A percentile compares a stretch with the other conserved stretches of the same genome.
Conservation (phyloP, 345 rosid genomes). For the Mallotus nudiflorus region DNA sequence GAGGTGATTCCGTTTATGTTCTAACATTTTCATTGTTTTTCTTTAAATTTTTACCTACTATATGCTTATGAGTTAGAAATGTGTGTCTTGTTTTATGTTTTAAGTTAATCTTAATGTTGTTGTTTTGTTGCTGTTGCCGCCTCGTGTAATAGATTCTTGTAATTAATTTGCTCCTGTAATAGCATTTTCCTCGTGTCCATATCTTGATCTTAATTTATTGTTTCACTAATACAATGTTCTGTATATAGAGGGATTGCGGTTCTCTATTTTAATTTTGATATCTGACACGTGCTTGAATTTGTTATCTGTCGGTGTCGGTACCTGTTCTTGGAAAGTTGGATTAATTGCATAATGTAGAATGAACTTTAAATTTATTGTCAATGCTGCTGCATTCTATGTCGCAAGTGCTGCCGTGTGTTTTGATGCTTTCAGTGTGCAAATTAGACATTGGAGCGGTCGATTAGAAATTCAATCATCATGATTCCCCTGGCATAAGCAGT, state of each 20-base stretch:
- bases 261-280: neutral
- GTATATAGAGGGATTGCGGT: neutral
- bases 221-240: neutral
- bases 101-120: neutral
- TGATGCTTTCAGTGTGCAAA: too few species aligned
- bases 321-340: neutral
- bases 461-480: too few species aligned
- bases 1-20: too few species aligned
- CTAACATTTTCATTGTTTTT: too few species aligned
- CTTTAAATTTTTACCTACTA: too few species aligned
- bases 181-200: neutral
- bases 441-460: too few species aligned
- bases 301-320: neutral
- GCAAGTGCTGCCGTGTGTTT: too few species aligned
- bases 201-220: too few species aligned
- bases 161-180: neutral
- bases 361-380: neutral
- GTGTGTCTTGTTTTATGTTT: too few species aligned
- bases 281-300: neutral
- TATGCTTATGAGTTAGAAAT: too few species aligned
- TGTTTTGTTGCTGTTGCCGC: neutral
- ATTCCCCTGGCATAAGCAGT: too few species aligned
- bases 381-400: neutral
- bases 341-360: neutral
- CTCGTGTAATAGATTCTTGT: neutral